phyloP scores from a whole-genome alignment of 1,284 basidiomycete species.

The Coniophora puteana region DNA sequence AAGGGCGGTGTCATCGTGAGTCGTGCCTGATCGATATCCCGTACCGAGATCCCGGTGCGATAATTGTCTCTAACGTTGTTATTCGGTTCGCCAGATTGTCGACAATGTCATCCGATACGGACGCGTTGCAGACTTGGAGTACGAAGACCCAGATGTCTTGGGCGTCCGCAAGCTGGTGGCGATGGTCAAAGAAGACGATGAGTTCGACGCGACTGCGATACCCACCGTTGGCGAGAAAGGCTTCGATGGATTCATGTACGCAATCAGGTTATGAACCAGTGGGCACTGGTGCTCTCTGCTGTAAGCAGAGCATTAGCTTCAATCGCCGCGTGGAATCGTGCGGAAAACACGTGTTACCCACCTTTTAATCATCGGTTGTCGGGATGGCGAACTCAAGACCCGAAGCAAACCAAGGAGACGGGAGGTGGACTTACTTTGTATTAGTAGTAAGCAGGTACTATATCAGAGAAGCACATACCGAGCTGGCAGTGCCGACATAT shows the following conservation, averaged over 20 bases:
- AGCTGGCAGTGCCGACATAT: too few relatives aligned
- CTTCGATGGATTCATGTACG: constrained; percentile 60
- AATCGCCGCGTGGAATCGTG: too few relatives aligned
- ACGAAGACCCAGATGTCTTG: constrained; percentile 33
- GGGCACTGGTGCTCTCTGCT: background rate
- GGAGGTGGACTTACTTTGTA: too few relatives aligned
- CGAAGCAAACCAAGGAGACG: too few relatives aligned
- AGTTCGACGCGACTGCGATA: constrained; percentile 60
- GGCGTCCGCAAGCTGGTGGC: constrained; percentile 48
- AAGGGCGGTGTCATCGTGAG: constrained; percentile 53
- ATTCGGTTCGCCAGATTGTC: constrained; percentile 37
- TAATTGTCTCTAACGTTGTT: background rate
- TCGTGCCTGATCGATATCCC: too few relatives aligned
- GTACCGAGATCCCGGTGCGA: background rate
- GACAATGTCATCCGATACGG: constrained; percentile 61
- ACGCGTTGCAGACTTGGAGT: constrained; percentile 39
- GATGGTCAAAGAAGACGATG: constrained; percentile 46
- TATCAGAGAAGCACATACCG: too few relatives aligned
- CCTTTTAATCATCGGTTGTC: too few relatives aligned
- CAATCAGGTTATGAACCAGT: constrained; percentile 28
- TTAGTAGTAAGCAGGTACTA: too few relatives aligned
- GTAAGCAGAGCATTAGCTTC: too few relatives aligned
- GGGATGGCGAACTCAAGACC: too few relatives aligned
- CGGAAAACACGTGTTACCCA: too few relatives aligned
- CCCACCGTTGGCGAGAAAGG: constrained; percentile 59